Evolutionary conservation across 2,329 filamentous ascomycete species (phyloP), one percentile per base, ranked within the genome.

Genomic region (Teratosphaeria epicoccoides): DNA sequence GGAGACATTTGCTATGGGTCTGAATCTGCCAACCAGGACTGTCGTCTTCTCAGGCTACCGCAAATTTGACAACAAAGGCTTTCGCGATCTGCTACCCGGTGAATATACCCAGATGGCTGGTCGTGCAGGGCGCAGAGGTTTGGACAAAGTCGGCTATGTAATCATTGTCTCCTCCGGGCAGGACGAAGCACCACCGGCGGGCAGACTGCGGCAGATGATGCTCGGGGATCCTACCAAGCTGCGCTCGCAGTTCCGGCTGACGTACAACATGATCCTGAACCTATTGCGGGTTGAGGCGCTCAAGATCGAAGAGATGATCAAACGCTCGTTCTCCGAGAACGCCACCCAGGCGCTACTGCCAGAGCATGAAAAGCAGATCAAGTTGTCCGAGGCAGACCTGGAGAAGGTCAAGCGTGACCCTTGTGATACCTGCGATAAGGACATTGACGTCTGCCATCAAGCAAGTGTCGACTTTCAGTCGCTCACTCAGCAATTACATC

Each of bases 241-340:
- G 47, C 82, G 89, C 46, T 97, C 91, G 6, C 93, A 98, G 65
- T 98, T 98, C 76, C 82, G 93, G 55, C 76, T 98, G 46, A 98
- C 94, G 0, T 98, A 98, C 75, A 98, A 97, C 71, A 98, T 98
- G 93, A 98, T 98, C 55, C 75, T 98, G 25, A 98, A 97, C 64
- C 76, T 98, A 26, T 76, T 98, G 47, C 85, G 93, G 29, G 93
- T 98, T 2, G 93, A 98, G 69, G 93, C 93, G 2, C 73, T 98
- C 58, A 97, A 96, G 73, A 97, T 98, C 61, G 93, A 98, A 68
- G 93, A 98, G 71, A 98, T 98, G 93, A 98, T 98, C 75, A 98
- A 98, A 77, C 85, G 93, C 59, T 96, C 90, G 68, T 98, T 98
- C 75, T 96, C 91, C 49, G 93, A 98, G 69, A 93, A 98, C 70